A percentile compares a stretch with the other conserved stretches of the same genome.
Evolutionary conservation across 2,329 filamentous ascomycete species (phyloP).

Genomic region (Claviceps spartinae): DNA sequence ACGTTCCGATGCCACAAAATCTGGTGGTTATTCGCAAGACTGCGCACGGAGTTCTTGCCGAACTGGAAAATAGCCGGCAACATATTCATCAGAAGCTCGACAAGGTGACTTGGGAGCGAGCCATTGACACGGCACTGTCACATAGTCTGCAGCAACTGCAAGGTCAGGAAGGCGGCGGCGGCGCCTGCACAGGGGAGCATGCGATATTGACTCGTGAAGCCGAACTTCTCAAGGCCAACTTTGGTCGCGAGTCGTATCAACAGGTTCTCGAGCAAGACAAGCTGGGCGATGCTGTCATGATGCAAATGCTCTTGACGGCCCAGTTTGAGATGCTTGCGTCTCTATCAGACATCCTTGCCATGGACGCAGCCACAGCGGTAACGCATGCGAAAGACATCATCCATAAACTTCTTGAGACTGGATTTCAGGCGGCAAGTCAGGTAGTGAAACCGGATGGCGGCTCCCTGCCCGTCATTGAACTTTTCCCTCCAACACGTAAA

Average conservation of each 20-base stretch:
- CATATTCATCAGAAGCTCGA: constrained; percentile 77
- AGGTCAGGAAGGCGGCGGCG: constrained; percentile 27
- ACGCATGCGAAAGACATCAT: constrained; percentile 66
- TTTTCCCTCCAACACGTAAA: constrained; percentile 54
- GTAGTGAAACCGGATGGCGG: constrained; percentile 78
- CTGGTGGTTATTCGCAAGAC: constrained; percentile 71
- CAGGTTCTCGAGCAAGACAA: constrained; percentile 77
- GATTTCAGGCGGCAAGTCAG: constrained; percentile 61
- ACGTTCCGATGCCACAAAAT: constrained; percentile 50
- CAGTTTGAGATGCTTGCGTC: constrained; percentile 87
- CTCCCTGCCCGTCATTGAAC: constrained; percentile 43
- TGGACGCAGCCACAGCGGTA: constrained; percentile 75
- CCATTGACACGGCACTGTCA: constrained; percentile 75
- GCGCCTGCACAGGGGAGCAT: constrained; percentile 44
- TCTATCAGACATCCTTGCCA: constrained; percentile 64
- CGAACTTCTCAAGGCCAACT: constrained; percentile 71
- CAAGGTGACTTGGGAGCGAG: constrained; percentile 74
- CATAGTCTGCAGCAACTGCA: constrained; percentile 71
- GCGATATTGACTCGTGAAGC: constrained; percentile 66
- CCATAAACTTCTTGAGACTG: constrained; percentile 62
- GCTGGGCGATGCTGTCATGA: constrained; percentile 58
- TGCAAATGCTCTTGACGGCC: constrained; percentile 74
- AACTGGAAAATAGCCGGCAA: constrained; percentile 79
- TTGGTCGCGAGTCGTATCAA: constrained; percentile 63
- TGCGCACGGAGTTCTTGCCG: constrained; percentile 73